Conservation (phyloP, 306 rosid genomes). For the Alnus rubra region DNA sequence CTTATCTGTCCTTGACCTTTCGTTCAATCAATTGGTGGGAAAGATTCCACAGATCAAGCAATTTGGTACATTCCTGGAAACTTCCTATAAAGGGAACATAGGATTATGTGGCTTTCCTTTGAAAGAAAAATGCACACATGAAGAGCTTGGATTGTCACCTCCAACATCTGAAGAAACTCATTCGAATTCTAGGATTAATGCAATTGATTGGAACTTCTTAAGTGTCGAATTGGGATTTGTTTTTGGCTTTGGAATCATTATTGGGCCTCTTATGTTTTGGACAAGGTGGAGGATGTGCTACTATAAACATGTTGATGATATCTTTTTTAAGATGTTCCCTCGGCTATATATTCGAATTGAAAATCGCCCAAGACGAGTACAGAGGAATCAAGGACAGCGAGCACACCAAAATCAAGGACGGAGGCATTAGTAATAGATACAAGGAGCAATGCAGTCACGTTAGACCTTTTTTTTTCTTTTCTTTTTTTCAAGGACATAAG, state of each 20-base stretch:
- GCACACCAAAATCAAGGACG: too few species aligned
- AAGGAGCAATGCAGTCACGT: too few species aligned
- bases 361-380: not conserved
- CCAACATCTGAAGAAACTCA: too few species aligned
- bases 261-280: constrained; percentile 21
- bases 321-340: constrained; percentile 24
- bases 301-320: constrained; percentile 15
- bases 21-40: constrained; percentile 35
- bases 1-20: constrained; percentile 33
- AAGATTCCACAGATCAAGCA: constrained; percentile 39
- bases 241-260: constrained; percentile 31
- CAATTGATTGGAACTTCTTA: constrained; percentile 30
- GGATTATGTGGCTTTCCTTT: constrained; percentile 39
- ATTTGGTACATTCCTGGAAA: constrained; percentile 29
- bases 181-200: not conserved
- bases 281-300: constrained; percentile 31
- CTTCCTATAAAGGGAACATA: constrained; percentile 36
- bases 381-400: too few species aligned
- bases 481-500: too few species aligned
- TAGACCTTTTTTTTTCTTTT: too few species aligned
- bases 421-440: too few species aligned
- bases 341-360: constrained; percentile 20
- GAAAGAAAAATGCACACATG: not conserved
- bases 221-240: constrained; percentile 34
- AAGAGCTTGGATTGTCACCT: not conserved